These are phyloP conservation scores for Xerocomellus chrysenteron DNA, from an alignment of 768 basidiomycete species.

Conservation along the genomic window DNA sequence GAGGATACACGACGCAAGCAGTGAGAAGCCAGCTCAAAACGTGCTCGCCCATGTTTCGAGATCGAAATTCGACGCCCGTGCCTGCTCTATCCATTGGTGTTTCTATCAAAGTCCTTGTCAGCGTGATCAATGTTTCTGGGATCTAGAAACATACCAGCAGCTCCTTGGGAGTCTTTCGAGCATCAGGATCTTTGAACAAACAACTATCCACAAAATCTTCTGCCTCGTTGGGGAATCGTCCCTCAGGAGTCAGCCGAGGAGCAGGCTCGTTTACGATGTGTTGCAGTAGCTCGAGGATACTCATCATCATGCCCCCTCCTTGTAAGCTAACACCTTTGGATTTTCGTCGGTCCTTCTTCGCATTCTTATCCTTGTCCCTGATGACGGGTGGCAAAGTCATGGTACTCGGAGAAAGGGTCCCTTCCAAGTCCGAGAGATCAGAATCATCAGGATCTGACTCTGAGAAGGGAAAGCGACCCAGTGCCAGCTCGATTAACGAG, in stretches of 20 bases:
- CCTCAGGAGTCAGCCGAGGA: constrained; percentile 76
- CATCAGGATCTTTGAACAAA: constrained; percentile 85
- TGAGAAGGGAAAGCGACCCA: constrained; percentile 96
- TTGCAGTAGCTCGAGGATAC: constrained; percentile 92
- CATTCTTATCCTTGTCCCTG: constrained; percentile 42
- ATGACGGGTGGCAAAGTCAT: constrained; percentile 41
- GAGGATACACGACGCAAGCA: constrained; percentile 9
- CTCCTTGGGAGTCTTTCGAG: constrained; percentile 84
- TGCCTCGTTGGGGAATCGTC: constrained; percentile 68
- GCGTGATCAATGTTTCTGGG: neutral
- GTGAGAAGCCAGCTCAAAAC: constrained; percentile 43
- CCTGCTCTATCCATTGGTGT: constrained; percentile 71
- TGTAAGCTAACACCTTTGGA: constrained; percentile 91
- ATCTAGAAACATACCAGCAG: constrained; percentile 51
- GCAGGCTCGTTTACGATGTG: constrained; percentile 99
- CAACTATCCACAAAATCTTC: constrained; percentile 89
- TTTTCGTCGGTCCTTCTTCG: constrained; percentile 81
- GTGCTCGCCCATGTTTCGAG: constrained; percentile 80
- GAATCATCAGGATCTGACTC: constrained; percentile 77
- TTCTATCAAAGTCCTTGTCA: constrained; percentile 44
- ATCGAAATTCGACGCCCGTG: constrained; percentile 61
- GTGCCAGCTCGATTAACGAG: constrained; percentile 92
- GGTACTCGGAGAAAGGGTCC: constrained; percentile 71
- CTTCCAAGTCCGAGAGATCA: constrained; percentile 75
- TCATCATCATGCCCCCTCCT: constrained; percentile 97